phyloP scores from a whole-genome alignment of 805 yeast species.

The Saturnispora silvae region DNA sequence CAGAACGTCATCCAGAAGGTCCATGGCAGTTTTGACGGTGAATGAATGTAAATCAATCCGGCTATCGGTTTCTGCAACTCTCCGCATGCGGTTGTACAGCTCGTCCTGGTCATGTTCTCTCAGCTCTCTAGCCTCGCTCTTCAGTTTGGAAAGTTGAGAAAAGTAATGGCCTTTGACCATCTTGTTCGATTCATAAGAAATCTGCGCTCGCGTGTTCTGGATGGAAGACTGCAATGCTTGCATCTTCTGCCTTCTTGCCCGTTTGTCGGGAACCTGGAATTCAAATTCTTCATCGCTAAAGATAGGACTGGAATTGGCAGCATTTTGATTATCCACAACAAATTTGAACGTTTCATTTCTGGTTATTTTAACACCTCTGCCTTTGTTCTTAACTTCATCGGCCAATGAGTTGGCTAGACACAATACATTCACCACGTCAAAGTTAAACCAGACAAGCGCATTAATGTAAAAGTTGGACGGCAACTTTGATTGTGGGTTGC shows the following conservation, averaged over 20 bases:
- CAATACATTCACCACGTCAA: constrained; percentile 31
- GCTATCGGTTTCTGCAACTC: constrained; percentile 14
- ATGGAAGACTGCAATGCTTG: neutral
- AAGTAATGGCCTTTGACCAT: constrained; percentile 2
- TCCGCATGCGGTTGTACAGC: constrained; percentile 2
- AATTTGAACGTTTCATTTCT: neutral
- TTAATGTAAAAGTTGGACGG: constrained; percentile 30
- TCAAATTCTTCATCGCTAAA: neutral
- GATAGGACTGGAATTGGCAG: neutral
- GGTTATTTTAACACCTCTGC: neutral
- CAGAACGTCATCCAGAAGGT: constrained; percentile 28
- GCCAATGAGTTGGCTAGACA: constrained; percentile 27
- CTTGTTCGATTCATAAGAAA: constrained; percentile 1
- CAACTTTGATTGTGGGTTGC: constrained; percentile 29
- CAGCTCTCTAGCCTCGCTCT: constrained; percentile 7
- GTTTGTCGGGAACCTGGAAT: constrained; percentile 1
- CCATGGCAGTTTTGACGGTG: constrained; percentile 36
- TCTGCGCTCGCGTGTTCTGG: neutral
- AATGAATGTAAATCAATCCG: constrained; percentile 50
- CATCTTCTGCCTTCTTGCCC: neutral
- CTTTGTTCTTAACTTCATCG: constrained; percentile 11
- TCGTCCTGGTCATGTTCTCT: constrained; percentile 9
- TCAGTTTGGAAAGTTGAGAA: neutral
- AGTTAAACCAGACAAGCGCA: constrained; percentile 34
- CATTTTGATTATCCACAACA: neutral